These are phyloP conservation scores for Dictyostelium gargantuum DNA, from an alignment of 208 protist species.

Conservation along the genomic window DNA sequence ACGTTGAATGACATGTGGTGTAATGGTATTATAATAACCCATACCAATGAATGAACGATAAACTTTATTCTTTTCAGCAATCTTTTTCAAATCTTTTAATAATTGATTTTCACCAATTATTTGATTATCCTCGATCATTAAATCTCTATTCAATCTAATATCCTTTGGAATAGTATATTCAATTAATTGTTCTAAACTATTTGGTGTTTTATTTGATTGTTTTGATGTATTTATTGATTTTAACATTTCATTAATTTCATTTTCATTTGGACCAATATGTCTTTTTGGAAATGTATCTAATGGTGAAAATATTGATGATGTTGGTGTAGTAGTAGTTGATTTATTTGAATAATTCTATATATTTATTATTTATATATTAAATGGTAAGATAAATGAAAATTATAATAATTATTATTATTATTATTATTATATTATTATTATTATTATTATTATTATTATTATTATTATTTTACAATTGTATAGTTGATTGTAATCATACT, in stretches of 20 bases:
- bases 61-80: conserved; percentile 89
- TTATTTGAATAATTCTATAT: background rate
- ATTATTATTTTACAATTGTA: too few species aligned
- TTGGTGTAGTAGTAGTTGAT: background rate
- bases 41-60: conserved; percentile 93
- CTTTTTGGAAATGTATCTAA: conserved; percentile 91
- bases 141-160: conserved; percentile 68
- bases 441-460: too few species aligned
- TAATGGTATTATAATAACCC: conserved; percentile 93
- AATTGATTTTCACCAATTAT: conserved; percentile 39
- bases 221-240: conserved; percentile 76
- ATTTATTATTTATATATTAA: too few species aligned
- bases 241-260: conserved; percentile 92
- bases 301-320: conserved; percentile 2
- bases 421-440: too few species aligned
- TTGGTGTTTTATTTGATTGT: background rate
- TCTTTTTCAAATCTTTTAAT: conserved; percentile 73
- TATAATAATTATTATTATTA: too few species aligned
- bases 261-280: conserved; percentile 90
- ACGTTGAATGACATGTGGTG: conserved; percentile 93
- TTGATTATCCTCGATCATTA: background rate
- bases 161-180: conserved; percentile 85
- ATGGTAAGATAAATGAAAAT: too few species aligned
- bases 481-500: too few species aligned
- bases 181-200: conserved; percentile 88